Base-by-base conservation (phyloP, 805 yeast species). In the Ogataea corticis region DNA sequence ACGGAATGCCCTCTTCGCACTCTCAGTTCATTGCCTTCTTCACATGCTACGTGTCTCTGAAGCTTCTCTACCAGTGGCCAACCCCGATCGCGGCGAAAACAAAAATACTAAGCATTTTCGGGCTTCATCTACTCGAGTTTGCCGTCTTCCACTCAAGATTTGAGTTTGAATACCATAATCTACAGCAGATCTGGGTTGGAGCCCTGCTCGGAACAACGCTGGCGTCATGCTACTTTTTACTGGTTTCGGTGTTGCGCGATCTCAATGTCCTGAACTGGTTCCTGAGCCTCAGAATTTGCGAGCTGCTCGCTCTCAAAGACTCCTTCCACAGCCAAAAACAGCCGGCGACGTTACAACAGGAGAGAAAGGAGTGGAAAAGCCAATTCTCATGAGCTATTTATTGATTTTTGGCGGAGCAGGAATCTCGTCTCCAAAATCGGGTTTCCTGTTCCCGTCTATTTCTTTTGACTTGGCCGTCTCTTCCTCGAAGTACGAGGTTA, bases 1-100 rank as follows among this genome's bases (percentile, higher is more conserved):
- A 84, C 62, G 99, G 99, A 0, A 92, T 92, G 97, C 99, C 99
- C 0, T 82, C 91, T 42, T 97, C 99, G 1, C 99, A 92, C 66
- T 82, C 96, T 0, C 99, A 92, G 67, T 94, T 91, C 65, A 86
- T 92, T 90, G 95, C 96, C 2, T 94, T 82, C 61, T 82, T 85
- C 51, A 75, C 80, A n/a, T 69, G 76, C 7, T 86, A 82, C 59
- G 68, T 75, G 49, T 55, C 72, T 2, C 71, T 85, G 46, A 68
- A 71, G 41, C 31, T 75, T 46, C 44, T 65, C 63, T 53, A 62
- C 51, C 67, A 74, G 59, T 68, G 80, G 79, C 63, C 68, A 50
- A 65, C 36, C 12, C 59, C 55, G 33, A 52, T 77, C 38, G 46
- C 58, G 4, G 17, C 16, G 2, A 1, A 19, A 0, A 60, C 69